phyloP scores from a whole-genome alignment of 441 rosid species.

The Gossypium lobatum region DNA sequence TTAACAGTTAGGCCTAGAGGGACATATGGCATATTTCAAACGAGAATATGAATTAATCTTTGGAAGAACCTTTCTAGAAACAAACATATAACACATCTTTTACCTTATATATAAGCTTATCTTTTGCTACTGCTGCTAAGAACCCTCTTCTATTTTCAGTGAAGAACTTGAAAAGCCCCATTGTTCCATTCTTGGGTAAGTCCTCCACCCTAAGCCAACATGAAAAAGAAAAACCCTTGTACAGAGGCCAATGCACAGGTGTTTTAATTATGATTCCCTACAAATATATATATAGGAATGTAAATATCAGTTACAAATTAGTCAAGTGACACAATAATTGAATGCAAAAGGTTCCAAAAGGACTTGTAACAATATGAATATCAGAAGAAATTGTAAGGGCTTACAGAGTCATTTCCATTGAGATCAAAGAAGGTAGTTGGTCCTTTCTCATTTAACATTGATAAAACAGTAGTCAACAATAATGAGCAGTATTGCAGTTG shows the following conservation, averaged over 20 bases:
- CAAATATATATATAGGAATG: slow-evolving; percentile 9
- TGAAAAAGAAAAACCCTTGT: slow-evolving; percentile 93
- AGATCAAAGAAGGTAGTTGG: slow-evolving; percentile 97
- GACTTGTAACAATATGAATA: neutral
- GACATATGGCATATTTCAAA: neutral
- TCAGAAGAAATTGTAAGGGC: slow-evolving; percentile 26
- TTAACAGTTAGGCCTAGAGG: neutral
- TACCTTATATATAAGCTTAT: slow-evolving; percentile 80
- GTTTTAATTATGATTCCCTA: slow-evolving; percentile 87
- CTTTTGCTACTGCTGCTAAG: slow-evolving; percentile 67
- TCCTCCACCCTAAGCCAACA: slow-evolving; percentile 98
- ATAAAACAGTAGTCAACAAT: slow-evolving; percentile 67
- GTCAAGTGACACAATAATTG: slow-evolving; percentile 1
- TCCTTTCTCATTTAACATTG: slow-evolving; percentile 99
- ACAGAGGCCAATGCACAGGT: slow-evolving; percentile 91
- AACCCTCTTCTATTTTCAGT: slow-evolving; percentile 93
- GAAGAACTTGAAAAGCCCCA: slow-evolving; percentile 93
- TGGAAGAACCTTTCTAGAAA: slow-evolving; percentile 8
- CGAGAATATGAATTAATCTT: neutral
- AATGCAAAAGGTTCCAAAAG: slow-evolving; percentile 4
- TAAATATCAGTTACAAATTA: neutral
- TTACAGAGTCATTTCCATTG: slow-evolving; percentile 88
- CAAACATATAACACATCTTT: slow-evolving; percentile 13
- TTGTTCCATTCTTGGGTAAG: slow-evolving; percentile 67
- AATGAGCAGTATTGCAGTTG: slow-evolving; percentile 82